Evolutionary conservation across 805 yeast genomes (phyloP).

Genomic region (Yarrowia sp.): DNA sequence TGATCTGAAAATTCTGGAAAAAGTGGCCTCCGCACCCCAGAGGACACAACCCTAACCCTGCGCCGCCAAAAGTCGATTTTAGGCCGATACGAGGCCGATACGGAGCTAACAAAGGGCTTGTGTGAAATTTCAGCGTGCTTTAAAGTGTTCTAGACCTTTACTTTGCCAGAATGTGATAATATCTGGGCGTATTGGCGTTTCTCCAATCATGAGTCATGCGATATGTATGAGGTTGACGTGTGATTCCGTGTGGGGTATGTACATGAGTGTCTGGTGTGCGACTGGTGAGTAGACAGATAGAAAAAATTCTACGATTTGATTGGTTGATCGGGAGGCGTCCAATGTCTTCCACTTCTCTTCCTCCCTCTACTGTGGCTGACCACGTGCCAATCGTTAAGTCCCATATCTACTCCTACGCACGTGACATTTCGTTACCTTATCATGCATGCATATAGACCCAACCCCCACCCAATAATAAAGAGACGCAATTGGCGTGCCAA

Average conservation of each 20-base stretch:
- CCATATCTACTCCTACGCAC: background rate
- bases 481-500: constrained; percentile 6
- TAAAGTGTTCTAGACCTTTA: too few relatives aligned
- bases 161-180: background rate
- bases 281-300: background rate
- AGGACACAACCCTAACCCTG: constrained; percentile 2
- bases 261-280: background rate
- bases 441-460: constrained; percentile 32
- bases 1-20: background rate
- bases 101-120: background rate
- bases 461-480: constrained; percentile 29
- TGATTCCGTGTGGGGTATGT: constrained; percentile 20
- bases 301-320: background rate
- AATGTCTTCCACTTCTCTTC: background rate
- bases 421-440: constrained; percentile 38
- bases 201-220: constrained; percentile 8
- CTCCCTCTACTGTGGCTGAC: constrained; percentile 4
- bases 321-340: background rate
- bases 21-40: background rate
- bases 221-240: constrained; percentile 10
- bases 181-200: background rate
- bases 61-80: background rate
- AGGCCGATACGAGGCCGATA: background rate
- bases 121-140: background rate
- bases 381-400: constrained; percentile 11